Percentiles rank a stretch among this genome's conserved stretches.
phyloP scores from a whole-genome alignment of 2,329 filamentous ascomycete species.

The Ceratocystis papillata region DNA sequence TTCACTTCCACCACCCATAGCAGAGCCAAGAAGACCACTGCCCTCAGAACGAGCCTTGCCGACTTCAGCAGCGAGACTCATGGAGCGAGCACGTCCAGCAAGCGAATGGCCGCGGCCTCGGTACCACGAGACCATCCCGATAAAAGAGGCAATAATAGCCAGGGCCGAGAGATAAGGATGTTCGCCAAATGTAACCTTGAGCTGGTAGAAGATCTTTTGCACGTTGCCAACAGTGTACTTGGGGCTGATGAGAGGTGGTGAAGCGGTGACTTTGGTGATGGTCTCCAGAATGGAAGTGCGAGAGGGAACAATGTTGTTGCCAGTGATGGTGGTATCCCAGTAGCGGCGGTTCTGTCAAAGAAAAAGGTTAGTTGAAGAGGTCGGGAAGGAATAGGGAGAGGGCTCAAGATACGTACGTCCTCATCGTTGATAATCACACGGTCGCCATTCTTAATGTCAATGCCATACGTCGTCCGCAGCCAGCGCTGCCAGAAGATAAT shows the following conservation, averaged over 20 bases:
- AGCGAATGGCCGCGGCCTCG: slow-evolving; percentile 38
- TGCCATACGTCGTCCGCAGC: slow-evolving; percentile 88
- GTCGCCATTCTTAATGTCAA: slow-evolving; percentile 79
- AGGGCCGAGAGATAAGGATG: slow-evolving; percentile 50
- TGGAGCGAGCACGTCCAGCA: slow-evolving; percentile 20
- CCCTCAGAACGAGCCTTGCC: slow-evolving; percentile 20
- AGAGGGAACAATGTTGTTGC: slow-evolving; percentile 79
- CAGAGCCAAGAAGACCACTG: slow-evolving; percentile 7
- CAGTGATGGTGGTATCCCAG: slow-evolving; percentile 86
- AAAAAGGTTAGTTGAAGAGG: slow-evolving; percentile 1
- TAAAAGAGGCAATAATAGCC: slow-evolving; percentile 35
- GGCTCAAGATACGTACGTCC: slow-evolving; percentile 54
- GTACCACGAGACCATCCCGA: slow-evolving; percentile 34
- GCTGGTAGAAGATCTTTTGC: slow-evolving; percentile 60
- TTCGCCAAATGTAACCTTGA: slow-evolving; percentile 47
- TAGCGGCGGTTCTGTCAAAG: slow-evolving; percentile 66
- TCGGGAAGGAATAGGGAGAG: slow-evolving; percentile 1
- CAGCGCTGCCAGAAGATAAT: slow-evolving; percentile 95
- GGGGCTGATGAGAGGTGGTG: slow-evolving; percentile 58
- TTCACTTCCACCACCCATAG: slow-evolving; percentile 4
- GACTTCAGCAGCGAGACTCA: slow-evolving; percentile 21
- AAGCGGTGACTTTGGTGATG: slow-evolving; percentile 57
- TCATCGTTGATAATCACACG: slow-evolving; percentile 94
- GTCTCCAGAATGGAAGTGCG: slow-evolving; percentile 88
- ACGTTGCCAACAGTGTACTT: slow-evolving; percentile 68